phyloP scores from a whole-genome alignment of 768 basidiomycete species.

The Rhodosporidiobolus odoratus region DNA sequence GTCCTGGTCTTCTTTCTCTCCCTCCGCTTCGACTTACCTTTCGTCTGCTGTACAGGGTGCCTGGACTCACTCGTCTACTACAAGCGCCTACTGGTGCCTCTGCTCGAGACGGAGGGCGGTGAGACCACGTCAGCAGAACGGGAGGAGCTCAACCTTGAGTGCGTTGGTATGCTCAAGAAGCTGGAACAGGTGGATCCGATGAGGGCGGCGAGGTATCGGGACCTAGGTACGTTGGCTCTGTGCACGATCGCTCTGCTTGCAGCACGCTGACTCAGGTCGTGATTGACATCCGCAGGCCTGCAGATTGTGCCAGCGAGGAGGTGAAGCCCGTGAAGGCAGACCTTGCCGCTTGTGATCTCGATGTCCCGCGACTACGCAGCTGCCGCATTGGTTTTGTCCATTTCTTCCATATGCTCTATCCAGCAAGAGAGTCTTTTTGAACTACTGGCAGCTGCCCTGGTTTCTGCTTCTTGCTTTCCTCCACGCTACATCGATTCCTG shows the following conservation, averaged over 20 bases:
- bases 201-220: constrained; percentile 60
- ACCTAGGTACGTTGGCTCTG: constrained; percentile 15
- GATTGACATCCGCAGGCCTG: not conserved
- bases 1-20: constrained; percentile 38
- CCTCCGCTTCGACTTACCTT: too few species aligned
- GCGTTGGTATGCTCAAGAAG: constrained; percentile 51
- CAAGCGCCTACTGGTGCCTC: constrained; percentile 61
- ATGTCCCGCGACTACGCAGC: too few species aligned
- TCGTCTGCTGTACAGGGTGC: constrained; percentile 61
- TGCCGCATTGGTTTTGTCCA: too few species aligned
- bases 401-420: not conserved
- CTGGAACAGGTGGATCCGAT: constrained; percentile 58
- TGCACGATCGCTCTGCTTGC: too few species aligned
- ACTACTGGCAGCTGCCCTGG: not conserved
- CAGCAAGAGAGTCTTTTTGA: not conserved
- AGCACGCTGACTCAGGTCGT: not conserved
- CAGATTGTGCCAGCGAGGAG: constrained; percentile 9
- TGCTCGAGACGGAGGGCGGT: constrained; percentile 47
- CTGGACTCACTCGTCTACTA: constrained; percentile 87
- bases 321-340: not conserved
- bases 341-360: not conserved
- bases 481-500: not conserved
- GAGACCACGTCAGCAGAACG: constrained; percentile 43
- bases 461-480: not conserved
- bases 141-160: constrained; percentile 56